Evolutionary conservation across 768 basidiomycete genomes (phyloP), one percentile per base, ranked within the genome.

Genomic region (Boletus pseudo-olivaceus): DNA sequence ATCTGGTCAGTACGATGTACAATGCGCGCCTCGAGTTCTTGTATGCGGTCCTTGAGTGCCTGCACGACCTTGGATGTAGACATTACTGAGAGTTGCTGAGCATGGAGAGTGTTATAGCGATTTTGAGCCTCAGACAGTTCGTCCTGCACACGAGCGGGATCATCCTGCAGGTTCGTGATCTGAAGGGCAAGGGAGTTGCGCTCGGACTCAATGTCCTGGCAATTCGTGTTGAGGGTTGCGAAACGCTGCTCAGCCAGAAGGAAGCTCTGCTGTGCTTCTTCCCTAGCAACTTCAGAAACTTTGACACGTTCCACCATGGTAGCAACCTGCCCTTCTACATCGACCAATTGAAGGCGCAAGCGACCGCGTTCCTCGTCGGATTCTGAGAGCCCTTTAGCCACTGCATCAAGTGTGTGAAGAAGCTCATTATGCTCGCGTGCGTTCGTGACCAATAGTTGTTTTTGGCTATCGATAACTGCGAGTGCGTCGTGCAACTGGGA

Each of bases 1-100:
- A 92, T 84, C 64, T 88, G 87, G 58, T 90, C 84, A 4, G 83
- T 88, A 37, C 84, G 76, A 42, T 88, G 75, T 57, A 78, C 60
- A 27, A 92, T 78, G 8, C 88, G 82, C 12, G 64, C 70, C 58
- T 92, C 85, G 27, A 89, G 80, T 54, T 88, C 84, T 51, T 81
- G 77, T 57, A 92, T 82, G 56, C 90, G 87, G 10, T 77, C 73
- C 37, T 80, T 80, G 37, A 90, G 73, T 17, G 81, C 73, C 6
- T 72, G 75, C 26, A 78, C 78, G 10, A 79, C 82, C 54, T 83
- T 80, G 17, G 75, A 75, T 11, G 78, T 72, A 1, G 85, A 78
- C 81, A 88, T 82, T 11, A 76, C 71, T 12, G 82, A 79, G 15
- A 90, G 76, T 60, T 89, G 87, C 53, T 87, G 80, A 62, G 79